Evolutionary conservation across 2,329 filamentous ascomycete genomes (phyloP), one percentile per base, ranked within the genome.

Genomic region (Talaromyces islandicus): DNA sequence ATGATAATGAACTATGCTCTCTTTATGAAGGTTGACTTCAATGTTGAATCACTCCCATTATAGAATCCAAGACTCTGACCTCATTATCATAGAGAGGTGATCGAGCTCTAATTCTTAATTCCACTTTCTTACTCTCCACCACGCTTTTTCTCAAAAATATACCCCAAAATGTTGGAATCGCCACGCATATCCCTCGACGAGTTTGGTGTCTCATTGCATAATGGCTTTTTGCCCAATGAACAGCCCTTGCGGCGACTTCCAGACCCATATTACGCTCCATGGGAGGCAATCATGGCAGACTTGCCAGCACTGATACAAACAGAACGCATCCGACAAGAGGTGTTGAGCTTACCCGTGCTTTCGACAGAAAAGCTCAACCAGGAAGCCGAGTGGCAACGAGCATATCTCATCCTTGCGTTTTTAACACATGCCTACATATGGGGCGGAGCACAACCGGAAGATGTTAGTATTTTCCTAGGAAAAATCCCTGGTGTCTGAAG

Each of bases 211-310:
- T 73, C 71, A 17, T 61, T 65, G 12, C 64, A 65, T 62, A 87
- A 91, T 75, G 92, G 92, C 68, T 97, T 97, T 77, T 83, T 97
- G 59, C 91, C 92, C 3, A 48, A 12, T 43, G 53, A 25, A 62
- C 78, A 88, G 60, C 92, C 92, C 58, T 80, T 96, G 64, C 85
- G 87, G 62, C 81, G 83, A 54, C 85, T 97, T 17, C 85, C 90
- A 17, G 88, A 94, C 68, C 82, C 87, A 9, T 96, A 96, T 80
- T 97, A 96, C 77, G 85, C 88, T 73, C 91, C 91, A 65, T 97
- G 92, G 64, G 81, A 83, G 63, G 80, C 82, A 70, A 79, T 83
- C 54, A 80, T 83, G 65, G 74, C 82, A 38, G 80, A 83, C 63
- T 73, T 83, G 60, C 72, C 71, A 6, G 79, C 81, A 59, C 68